Base-by-base conservation (phyloP, 495 filamentous ascomycete species). In the Gamarada debralockiae region DNA sequence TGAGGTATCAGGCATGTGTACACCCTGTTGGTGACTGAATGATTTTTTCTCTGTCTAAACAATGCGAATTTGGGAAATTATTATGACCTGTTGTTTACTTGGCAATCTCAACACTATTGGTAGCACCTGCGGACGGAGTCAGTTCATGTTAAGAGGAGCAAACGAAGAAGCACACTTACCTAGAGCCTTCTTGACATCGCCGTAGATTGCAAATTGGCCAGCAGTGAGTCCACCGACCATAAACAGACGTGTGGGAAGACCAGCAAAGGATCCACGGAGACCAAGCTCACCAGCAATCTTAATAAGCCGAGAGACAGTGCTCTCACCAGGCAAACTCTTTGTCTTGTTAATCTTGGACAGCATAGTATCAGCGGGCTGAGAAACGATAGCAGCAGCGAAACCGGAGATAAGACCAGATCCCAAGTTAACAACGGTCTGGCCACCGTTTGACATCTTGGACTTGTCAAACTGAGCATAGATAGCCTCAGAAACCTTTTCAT, bases 271-370 rank as follows among this genome's bases (percentile, higher is more conserved):
- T 67, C 93, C 93, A 57, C 81, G 80, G 63, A 98, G 62, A 65
- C 93, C 93, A 61, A 98, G 87, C 75, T 98, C 93, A 71, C 87
- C 87, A 57, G 73, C 90, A 68, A 97, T 97, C 86, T 97, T 97
- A 77, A 96, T 80, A 56, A 98, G 77, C 71, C 93, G 89, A 72
- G 73, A 79, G 60, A 83, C 85, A 65, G 91, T 98, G 67, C 92
- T 83, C 81, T 98, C 92, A 73, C 93, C 93, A 51, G 93, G 93
- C 38, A 84, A 75, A 71, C 93, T 93, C 75, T 89, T 90, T 73
- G 90, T 95, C 90, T 98, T 98, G 88, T 98, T 98, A 83, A 98
- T 98, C 84, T 97, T 97, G 78, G 80, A 86, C 64, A 98, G 84
- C 93, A 97, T 97, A 66, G 93, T 98, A 73, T 97, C 93, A 67